Conservation (phyloP, 805 yeast species). For the Yamadazyma phyllophila region DNA sequence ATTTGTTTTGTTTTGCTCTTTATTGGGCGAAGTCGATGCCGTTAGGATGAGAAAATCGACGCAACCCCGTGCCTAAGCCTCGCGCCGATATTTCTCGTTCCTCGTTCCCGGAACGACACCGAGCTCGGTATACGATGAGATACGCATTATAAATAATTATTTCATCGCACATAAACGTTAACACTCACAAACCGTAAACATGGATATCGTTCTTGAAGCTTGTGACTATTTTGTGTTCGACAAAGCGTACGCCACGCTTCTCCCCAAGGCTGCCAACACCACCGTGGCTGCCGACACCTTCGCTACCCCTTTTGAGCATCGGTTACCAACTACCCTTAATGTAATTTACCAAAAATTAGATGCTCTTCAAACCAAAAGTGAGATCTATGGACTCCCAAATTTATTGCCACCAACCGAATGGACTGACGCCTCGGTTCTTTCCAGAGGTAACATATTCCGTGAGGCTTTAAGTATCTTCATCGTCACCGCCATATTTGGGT, state of each 20-base stretch:
- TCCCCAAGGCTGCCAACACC: conserved; percentile 29
- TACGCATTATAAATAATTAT: conserved; percentile 42
- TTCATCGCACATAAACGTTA: background rate
- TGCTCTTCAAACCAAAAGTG: conserved; percentile 29
- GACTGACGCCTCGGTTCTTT: conserved; percentile 64
- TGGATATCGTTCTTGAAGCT: conserved; percentile 91
- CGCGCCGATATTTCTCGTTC: background rate
- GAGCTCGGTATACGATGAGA: conserved; percentile 8
- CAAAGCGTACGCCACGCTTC: conserved; percentile 61
- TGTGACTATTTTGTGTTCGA: conserved; percentile 75
- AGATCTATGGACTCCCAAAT: conserved; percentile 61
- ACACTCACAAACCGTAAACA: conserved; percentile 21
- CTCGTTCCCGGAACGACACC: conserved; percentile 7
- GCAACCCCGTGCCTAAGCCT: too few species aligned
- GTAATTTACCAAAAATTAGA: conserved; percentile 12
- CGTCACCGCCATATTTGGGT: conserved; percentile 79
- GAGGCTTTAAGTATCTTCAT: conserved; percentile 65
- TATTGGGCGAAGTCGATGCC: background rate
- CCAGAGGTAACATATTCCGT: conserved; percentile 71
- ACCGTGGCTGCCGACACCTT: conserved; percentile 4
- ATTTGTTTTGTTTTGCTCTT: background rate
- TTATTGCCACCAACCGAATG: conserved; percentile 55
- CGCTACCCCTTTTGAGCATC: background rate
- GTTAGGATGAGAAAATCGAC: background rate
- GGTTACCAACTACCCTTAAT: conserved; percentile 7